A percentile compares a stretch with the other conserved stretches of the same genome.
These are phyloP conservation scores for Cutaneotrichosporon cavernicola DNA, from an alignment of 1,284 basidiomycete species.

Conservation along the genomic window DNA sequence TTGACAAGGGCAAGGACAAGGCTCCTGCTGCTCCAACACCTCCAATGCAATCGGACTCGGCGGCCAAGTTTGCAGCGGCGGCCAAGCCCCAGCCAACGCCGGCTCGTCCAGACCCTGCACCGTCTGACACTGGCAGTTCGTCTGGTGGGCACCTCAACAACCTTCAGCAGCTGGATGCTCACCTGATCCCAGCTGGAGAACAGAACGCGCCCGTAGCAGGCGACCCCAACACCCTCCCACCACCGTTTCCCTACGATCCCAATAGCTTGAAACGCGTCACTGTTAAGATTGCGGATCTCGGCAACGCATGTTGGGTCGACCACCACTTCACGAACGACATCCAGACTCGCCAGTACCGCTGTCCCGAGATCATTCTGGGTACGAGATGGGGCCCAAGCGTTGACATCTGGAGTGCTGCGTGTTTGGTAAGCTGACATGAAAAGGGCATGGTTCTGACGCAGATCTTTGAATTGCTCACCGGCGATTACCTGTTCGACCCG, in stretches of 20 bases:
- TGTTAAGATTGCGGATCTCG: constrained; percentile 97
- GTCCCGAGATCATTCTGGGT: constrained; percentile 94
- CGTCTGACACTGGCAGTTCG: neutral
- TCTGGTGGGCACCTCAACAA: constrained; percentile 37
- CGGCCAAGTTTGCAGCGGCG: constrained; percentile 11
- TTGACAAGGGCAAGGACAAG: constrained; percentile 14
- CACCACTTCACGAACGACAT: constrained; percentile 55
- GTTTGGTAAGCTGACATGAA: constrained; percentile 62
- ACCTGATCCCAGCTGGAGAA: constrained; percentile 35
- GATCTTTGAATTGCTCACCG: constrained; percentile 88
- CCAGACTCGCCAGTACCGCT: constrained; percentile 94
- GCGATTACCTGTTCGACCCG: constrained; percentile 84
- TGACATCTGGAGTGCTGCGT: constrained; percentile 94
- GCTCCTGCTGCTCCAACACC: constrained; percentile 3
- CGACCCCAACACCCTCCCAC: constrained; percentile 58
- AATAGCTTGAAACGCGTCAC: constrained; percentile 78
- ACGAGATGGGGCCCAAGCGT: constrained; percentile 88
- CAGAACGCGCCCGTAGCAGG: constrained; percentile 56
- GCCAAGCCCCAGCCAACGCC: constrained; percentile 9
- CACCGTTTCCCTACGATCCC: constrained; percentile 61
- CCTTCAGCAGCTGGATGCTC: constrained; percentile 40
- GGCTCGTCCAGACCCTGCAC: constrained; percentile 2
- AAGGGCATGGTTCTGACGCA: constrained; percentile 42
- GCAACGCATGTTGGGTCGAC: constrained; percentile 68
- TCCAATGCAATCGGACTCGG: neutral